A percentile compares a stretch with the other conserved stretches of the same genome.
phyloP scores from a whole-genome alignment of 192 early-diverging fungal species.

The Ramicandelaber brevisporus region DNA sequence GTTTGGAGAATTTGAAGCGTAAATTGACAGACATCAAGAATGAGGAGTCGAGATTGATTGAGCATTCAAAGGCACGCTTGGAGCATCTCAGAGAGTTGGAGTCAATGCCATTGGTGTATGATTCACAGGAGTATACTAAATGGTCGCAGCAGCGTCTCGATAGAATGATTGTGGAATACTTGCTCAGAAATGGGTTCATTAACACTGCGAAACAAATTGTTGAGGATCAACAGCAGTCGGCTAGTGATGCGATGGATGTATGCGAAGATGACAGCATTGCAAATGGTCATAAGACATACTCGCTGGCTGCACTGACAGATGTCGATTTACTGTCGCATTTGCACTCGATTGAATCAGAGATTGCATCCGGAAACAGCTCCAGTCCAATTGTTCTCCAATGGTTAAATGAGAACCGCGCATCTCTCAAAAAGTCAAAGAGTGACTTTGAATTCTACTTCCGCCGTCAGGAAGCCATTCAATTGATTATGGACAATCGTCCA shows the following conservation, averaged over 20 bases:
- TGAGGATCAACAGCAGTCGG: constrained; percentile 7
- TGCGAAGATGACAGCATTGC: background rate
- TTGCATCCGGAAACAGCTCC: constrained; percentile 31
- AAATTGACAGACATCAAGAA: constrained; percentile 58
- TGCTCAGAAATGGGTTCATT: constrained; percentile 66
- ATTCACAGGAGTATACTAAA: constrained; percentile 42
- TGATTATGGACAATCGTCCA: constrained; percentile 31
- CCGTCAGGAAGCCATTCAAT: constrained; percentile 85
- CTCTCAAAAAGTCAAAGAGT: constrained; percentile 28
- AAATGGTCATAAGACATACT: background rate
- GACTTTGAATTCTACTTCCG: constrained; percentile 89
- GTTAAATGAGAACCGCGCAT: background rate
- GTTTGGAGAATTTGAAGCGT: constrained; percentile 41
- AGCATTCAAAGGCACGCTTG: constrained; percentile 41
- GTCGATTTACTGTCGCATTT: constrained; percentile 86
- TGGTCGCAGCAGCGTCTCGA: constrained; percentile 77
- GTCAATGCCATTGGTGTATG: constrained; percentile 27
- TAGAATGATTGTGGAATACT: constrained; percentile 82
- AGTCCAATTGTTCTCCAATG: constrained; percentile 1
- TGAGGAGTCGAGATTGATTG: constrained; percentile 45
- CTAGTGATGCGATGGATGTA: background rate
- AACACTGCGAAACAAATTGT: constrained; percentile 48
- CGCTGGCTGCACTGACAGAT: constrained; percentile 24
- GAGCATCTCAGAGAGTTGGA: constrained; percentile 52
- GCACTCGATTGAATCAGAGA: constrained; percentile 54